Evolutionary conservation across 495 filamentous ascomycete species (phyloP), one percentile per base, ranked within the genome.

Genomic region (Penicillium desertorum): DNA sequence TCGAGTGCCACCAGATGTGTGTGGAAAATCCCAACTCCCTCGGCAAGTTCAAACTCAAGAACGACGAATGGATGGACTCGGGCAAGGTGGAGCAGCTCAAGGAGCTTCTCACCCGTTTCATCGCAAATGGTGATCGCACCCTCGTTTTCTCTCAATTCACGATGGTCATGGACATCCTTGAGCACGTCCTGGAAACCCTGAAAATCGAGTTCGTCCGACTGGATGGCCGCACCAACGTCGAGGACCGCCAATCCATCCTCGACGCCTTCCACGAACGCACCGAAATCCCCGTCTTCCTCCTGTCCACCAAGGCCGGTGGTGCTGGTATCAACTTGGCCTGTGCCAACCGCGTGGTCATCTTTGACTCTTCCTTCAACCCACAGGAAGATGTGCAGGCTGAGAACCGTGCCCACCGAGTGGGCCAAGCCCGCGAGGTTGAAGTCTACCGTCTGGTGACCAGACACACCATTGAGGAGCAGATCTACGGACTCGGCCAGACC

Each of bases 311-410:
- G 57, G 91, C 94, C 9, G 94, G 94, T 19, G 94, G 94, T 36
- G 91, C 92, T 3, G 94, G 94, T 16, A 96, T 98, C 74, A 98
- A 98, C 72, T 71, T 98, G 32, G 90, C 91, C 12, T 89, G 86
- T 42, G 95, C 94, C 3, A 98, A 98, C 75, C 97, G 96, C 77
- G 92, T 98, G 58, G 83, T 98, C 69, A 93, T 98, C 65, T 97
- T 98, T 66, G 94, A 98, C 71, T 89, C 88, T 50, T 87, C 83
- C 29, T 97, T 98, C 72, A 98, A 98, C 63, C 94, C 94, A 0
- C 94, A 98, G 69, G 92, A 97, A 55, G 94, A 98, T 66, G 81
- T 94, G 1, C 94, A 98, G 70, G 94, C 94, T 0, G 92, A 96
- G 73, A 97, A 98, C 67, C 88, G 94, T 19, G 94, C 94, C 1